Base-by-base conservation (phyloP, 176 grass and related monocot genomes). In the Oryza australiensis region DNA sequence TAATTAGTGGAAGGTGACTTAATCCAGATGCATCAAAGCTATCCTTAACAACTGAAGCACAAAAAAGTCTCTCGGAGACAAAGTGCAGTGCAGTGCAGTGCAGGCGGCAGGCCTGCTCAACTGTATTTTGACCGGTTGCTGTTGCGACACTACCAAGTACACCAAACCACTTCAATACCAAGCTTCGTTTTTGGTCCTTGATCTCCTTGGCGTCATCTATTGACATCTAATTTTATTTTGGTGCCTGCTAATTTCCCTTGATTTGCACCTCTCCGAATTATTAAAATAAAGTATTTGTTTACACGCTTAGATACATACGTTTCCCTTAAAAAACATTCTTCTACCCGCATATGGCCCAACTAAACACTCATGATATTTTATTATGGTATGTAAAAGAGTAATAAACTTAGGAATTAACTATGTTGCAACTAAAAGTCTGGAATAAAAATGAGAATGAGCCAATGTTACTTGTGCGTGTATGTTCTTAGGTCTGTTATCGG, bases 81-180 rank as follows among this genome's bases (percentile, higher is more conserved):
- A 20, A 40, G 65, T 67, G 65, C 4, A 40, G 66, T 40, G 33
- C 7, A 40, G 65, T 75, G 29, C 5, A 37, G 35, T 8, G 35
- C 35, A 37, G 35, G 7, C 35, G 35, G 35, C 35, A 34, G 73
- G 77, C 51, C 51, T 55, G 51, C 29, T 15, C 64, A 53, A 68
- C 67, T 35, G 53, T 59, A 67, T 63, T 63, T 82, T 59, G 82
- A 68, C 82, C 63, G 62, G 62, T 63, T 35, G 4, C 6, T 13
- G 15, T 13, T 10, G 68, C 37, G 45, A 57, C 72, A 35, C 23
- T 55, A 40, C n/a, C 38, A n/a, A 15, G 30, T 60, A 24, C 55
- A 24, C 55, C 70, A 51, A 49, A 48, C 81, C 70, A 74, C 29
- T 74, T 68, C 32, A 37, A 5, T 6, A 8, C n/a, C 55, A n/a